Evolutionary conservation across 2,329 filamentous ascomycete species (phyloP).

Genomic region (Hawksworthiomyces lignivorus): DNA sequence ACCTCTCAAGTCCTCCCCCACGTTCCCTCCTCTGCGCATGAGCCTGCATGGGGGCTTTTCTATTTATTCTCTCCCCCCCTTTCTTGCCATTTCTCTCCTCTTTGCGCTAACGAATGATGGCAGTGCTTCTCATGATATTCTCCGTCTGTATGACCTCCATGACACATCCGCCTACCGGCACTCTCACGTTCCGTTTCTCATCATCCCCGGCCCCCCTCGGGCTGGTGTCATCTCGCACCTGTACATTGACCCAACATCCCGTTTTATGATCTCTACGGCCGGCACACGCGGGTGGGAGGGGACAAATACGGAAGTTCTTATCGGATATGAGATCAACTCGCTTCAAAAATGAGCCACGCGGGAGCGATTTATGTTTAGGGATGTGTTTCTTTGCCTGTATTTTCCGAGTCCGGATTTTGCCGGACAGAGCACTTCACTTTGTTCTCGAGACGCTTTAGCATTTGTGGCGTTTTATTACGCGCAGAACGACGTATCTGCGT

Average conservation of each 20-base stretch:
- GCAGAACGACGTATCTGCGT: no score
- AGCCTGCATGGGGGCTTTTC: no score
- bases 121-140: slow-evolving; percentile 85
- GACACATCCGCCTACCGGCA: slow-evolving; percentile 59
- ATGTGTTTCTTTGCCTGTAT: no score
- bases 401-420: no score
- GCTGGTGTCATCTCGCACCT: slow-evolving; percentile 83
- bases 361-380: background rate
- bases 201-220: slow-evolving; percentile 76
- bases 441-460: no score
- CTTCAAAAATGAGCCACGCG: slow-evolving; percentile 3
- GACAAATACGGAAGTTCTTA: slow-evolving; percentile 75
- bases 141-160: slow-evolving; percentile 82
- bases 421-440: no score
- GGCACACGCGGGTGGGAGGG: slow-evolving; percentile 96
- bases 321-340: slow-evolving; percentile 80
- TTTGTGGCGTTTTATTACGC: no score
- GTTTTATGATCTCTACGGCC: slow-evolving; percentile 85
- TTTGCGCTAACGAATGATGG: background rate
- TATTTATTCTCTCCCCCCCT: background rate
- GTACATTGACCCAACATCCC: slow-evolving; percentile 79
- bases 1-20: no score
- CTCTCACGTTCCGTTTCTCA: slow-evolving; percentile 86
- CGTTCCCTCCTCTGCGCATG: background rate
- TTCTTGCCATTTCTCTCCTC: background rate